These are phyloP conservation scores for Geoglossum cookeanum DNA, from an alignment of 2,329 filamentous ascomycete species.

Conservation along the genomic window DNA sequence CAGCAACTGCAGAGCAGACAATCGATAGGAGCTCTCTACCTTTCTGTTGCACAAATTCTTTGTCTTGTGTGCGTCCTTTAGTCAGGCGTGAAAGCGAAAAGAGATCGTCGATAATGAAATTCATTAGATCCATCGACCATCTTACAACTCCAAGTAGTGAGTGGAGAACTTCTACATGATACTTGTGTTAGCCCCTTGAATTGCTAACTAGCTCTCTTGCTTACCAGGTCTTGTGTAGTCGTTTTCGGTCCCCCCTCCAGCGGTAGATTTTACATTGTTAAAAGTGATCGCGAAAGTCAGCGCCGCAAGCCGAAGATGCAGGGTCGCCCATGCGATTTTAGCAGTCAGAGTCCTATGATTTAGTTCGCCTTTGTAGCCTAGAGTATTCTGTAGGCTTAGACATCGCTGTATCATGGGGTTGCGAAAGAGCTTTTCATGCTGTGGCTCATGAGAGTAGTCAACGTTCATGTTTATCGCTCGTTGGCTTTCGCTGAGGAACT, in stretches of 20 bases:
- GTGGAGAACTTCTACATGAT: slow-evolving; percentile 43
- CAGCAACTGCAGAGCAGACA: slow-evolving; percentile 10
- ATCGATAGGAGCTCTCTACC: neutral
- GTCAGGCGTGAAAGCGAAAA: slow-evolving; percentile 24
- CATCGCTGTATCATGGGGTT: slow-evolving; percentile 57
- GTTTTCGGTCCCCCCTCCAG: slow-evolving; percentile 28
- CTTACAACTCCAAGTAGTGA: slow-evolving; percentile 54
- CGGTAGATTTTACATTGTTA: slow-evolving; percentile 39
- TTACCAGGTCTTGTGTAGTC: slow-evolving; percentile 35
- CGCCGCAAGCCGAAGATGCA: slow-evolving; percentile 53
- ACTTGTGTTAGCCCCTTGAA: slow-evolving; percentile 1
- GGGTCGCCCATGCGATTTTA: slow-evolving; percentile 54
- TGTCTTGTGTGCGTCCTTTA: slow-evolving; percentile 17
- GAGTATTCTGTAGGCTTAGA: slow-evolving; percentile 58
- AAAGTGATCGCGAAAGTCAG: slow-evolving; percentile 45
- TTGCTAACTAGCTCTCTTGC: slow-evolving; percentile 9
- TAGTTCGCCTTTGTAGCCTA: slow-evolving; percentile 51
- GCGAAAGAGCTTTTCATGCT: slow-evolving; percentile 51
- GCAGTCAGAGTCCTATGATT: slow-evolving; percentile 44
- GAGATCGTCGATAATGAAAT: slow-evolving; percentile 35
- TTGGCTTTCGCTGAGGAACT: slow-evolving; percentile 48
- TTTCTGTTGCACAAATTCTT: slow-evolving; percentile 6
- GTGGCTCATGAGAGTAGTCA: slow-evolving; percentile 63
- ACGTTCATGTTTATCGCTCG: slow-evolving; percentile 51
- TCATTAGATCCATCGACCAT: slow-evolving; percentile 54